Base-by-base conservation (phyloP, 305 asterid species). In the Striga hermonthica region DNA sequence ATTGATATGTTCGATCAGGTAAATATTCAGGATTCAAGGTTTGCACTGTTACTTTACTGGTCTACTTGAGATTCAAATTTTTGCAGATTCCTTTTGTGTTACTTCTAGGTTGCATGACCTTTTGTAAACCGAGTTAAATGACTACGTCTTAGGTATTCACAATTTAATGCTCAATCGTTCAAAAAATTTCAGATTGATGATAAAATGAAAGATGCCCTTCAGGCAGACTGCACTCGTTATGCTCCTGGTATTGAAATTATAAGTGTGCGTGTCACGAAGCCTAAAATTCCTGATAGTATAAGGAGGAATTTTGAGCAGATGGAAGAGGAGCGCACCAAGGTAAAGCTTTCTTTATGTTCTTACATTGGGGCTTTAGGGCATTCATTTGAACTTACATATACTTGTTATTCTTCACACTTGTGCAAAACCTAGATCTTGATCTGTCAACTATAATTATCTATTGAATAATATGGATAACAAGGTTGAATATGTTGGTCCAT, bases 291-390 rank as follows among this genome's bases (percentile, higher is more conserved):
- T 56, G 91, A 88, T 3, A 88, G 90, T 40, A 86, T 94, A 79
- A 80, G 92, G 73, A 80, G 85, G 64, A 94, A 90, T 74, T 94
- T 94, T 65, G 86, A 77, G 80, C 85, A 86, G 74, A 94, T 90
- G 99, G 99, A 94, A 81, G 95, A 90, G 77, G 97, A 94, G 84
- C 95, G 99, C 60, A 94, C 99, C 72, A 94, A 94, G 95, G 99
- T 90, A 68, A 59, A 71, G 47, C 48, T 68, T 69, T 52, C 48
- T 68, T 69, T 63, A 60, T 12, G 43, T 64, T 59, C 62, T 65
- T 38, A 52, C 13, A 9, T 64, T 45, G 45, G 59, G 47, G 37
- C 41, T 57, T 70, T 65, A 45, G 49, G 56, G 35, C 60, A 12
- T 45, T 53, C 22, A 1, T 61, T 44, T 48, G 16, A 53, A 11